Evolutionary conservation across 179 eudicot genomes (phyloP).

Genomic region (Corrigiola litoralis): DNA sequence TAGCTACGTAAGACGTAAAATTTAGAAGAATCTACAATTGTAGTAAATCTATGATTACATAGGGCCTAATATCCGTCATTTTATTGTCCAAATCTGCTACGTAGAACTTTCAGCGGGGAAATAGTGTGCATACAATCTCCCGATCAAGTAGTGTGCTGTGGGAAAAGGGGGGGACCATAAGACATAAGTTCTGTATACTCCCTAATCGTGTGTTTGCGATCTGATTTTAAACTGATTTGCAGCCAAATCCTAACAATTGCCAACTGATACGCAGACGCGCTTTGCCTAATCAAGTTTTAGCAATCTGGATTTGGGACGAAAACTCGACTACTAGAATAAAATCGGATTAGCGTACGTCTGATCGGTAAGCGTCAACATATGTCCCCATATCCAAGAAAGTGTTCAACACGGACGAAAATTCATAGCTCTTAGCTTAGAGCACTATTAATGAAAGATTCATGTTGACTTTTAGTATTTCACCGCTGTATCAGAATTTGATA

Average conservation of each 20-base stretch:
- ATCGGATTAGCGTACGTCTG: constrained; percentile 4
- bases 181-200: no score
- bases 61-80: no score
- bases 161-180: constrained; percentile 9
- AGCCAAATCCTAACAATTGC: neutral
- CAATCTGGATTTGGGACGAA: neutral
- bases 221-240: neutral
- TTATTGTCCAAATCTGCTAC: no score
- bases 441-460: no score
- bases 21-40: no score
- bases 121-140: neutral
- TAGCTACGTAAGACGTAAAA: no score
- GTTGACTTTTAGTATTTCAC: no score
- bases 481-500: no score
- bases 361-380: neutral
- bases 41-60: no score
- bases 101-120: no score
- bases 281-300: neutral
- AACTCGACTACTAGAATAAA: neutral
- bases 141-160: neutral
- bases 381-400: neutral
- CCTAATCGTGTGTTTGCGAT: neutral
- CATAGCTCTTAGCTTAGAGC: no score
- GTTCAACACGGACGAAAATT: no score
- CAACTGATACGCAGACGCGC: neutral